Evolutionary conservation across 306 rosid species (phyloP), one percentile per base, ranked within the genome.

Genomic region (Cicer arietinum): DNA sequence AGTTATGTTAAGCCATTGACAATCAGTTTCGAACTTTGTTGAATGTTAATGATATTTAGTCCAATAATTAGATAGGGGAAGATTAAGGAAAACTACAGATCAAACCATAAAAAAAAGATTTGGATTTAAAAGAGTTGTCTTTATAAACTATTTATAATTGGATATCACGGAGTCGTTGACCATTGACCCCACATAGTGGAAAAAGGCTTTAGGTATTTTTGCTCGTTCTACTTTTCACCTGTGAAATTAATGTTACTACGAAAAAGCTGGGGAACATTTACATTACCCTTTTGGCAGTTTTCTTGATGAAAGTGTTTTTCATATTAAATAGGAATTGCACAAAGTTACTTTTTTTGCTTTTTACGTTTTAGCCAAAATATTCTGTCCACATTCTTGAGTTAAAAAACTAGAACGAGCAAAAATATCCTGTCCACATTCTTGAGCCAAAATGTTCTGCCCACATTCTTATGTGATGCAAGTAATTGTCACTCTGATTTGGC

Each of bases 401-500:
- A 6, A 65, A 40, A 43, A 65, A 13, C 30, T 18, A 18, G 20
- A 18, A 18, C 20, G 1, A 65, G 35, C 37, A 8, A 8, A 17
- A 42, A 43, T 16, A 17, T 5, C 17, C 39, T 1, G 4, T 18
- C 39, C 39, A 17, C 17, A 42, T 65, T 65, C 16, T 10, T 65
- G 40, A 65, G 37, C 39, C 14, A 9, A 17, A 42, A 43, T 16
- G 9, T 5, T 43, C 39, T 1, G 4, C 10, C 39, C 17, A 10
- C 17, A 17, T 43, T 65, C 70, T 20, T 17, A 10, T 43, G 35
- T n/a, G 14, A 17, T 71, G 42, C 51, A 18, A n/a, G 22, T 65
- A 7, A 25, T 35, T 67, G 67, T 42, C 57, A 37, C 64, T 78
- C 17, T 66, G 57, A 35, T 58, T 22, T 68, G 25, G 22, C 16